phyloP scores from a whole-genome alignment of 108 stramenopile genomes.

The Nitzschia palea region DNA sequence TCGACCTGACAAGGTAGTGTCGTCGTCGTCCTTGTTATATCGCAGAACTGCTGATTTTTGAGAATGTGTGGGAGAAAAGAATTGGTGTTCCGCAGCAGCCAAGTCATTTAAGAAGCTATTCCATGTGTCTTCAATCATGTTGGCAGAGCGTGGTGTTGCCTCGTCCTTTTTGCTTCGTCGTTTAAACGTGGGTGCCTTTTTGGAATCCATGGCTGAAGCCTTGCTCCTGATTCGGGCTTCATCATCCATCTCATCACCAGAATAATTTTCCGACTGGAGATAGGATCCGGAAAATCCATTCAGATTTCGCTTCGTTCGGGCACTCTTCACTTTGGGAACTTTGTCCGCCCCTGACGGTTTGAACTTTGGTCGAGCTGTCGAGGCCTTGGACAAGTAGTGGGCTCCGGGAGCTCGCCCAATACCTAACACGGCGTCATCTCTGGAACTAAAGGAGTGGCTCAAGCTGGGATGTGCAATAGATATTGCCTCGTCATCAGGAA shows the following conservation, averaged over 20 bases:
- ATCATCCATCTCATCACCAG: neutral
- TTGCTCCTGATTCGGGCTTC: neutral
- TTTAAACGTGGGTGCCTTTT: constrained; percentile 16
- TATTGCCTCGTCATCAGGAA: constrained; percentile 7
- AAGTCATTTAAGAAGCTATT: constrained; percentile 44
- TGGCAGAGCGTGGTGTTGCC: neutral
- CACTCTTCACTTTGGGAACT: constrained; percentile 2
- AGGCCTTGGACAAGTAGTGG: constrained; percentile 15
- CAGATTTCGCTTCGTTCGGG: constrained; percentile 5
- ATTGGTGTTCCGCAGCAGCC: constrained; percentile 37
- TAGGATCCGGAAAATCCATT: constrained; percentile 3
- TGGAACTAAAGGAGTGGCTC: neutral
- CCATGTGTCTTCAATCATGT: constrained; percentile 29
- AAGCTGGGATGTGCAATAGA: neutral
- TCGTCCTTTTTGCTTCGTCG: constrained; percentile 24
- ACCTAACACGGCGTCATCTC: neutral
- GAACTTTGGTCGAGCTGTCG: constrained; percentile 6
- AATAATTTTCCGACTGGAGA: neutral
- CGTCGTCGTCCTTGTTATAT: constrained; percentile 2
- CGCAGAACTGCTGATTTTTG: constrained; percentile 13
- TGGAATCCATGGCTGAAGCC: neutral
- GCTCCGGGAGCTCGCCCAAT: constrained; percentile 14
- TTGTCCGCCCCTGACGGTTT: neutral
- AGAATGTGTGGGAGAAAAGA: constrained; percentile 22
- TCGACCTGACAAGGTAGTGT: neutral